Base-by-base conservation (phyloP, 2,329 filamentous ascomycete species). In the Teratosphaeria destructans region DNA sequence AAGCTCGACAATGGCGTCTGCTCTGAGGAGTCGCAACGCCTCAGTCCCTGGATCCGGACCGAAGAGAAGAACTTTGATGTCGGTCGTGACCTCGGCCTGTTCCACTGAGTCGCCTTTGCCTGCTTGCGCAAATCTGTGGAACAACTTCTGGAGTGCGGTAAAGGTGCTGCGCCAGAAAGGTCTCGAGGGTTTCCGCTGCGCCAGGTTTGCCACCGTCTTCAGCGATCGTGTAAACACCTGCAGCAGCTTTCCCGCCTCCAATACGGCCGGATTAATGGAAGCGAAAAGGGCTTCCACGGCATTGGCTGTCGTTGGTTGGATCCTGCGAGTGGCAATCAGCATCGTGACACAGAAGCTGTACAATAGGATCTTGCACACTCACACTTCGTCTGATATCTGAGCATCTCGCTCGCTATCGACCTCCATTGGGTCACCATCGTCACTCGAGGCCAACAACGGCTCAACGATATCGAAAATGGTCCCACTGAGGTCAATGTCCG, bases 401-500 rank as follows among this genome's bases (percentile, higher is more conserved):
- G 55, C 34, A 23, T 34, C 12, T 54, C 54, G 26, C 26, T 72
- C 76, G 1, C 78, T 78, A 68, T 88, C 86, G 26, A 88, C 75
- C 19, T 90, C 87, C 87, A 90, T 90, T 59, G 79, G 79, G 54
- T 83, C 82, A 39, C 75, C 71, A 19, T 70, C 65, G 32, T 85
- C 81, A 52, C 86, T 83, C 19, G 60, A 56, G 8, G 19, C 55
- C 37, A 95, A 72, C 54, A 86, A 76, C 0, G 83, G 81, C 32
- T 75, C 77, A 12, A 89, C 83, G 57, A 95, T 82, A 5, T 78
- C 78, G 3, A 82, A 77, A 4, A 88, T 85, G 29, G 89, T 84
- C 4, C 81, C 76, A 66, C 88, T 84, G 73, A 95, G 78, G 65
- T 91, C 83, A 16, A 90, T 70, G 67, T 92, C 87, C 27, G 81